phyloP scores from a whole-genome alignment of 2,329 filamentous ascomycete species.

The Plectosphaerella sp. region DNA sequence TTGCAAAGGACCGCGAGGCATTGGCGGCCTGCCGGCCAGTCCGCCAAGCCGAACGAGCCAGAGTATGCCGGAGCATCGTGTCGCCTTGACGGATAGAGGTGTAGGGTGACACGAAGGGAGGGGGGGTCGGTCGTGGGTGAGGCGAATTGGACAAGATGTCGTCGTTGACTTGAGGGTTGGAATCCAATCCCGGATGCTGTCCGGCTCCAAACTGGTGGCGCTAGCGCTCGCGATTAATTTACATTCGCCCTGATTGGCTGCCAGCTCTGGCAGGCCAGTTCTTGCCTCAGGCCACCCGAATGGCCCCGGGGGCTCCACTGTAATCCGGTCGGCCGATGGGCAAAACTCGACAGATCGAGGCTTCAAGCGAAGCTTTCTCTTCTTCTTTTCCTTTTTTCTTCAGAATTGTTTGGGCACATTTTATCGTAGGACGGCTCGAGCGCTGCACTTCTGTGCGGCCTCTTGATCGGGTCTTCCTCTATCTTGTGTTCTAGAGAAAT shows the following conservation, averaged over 20 bases:
- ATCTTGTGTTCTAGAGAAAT: slow-evolving; percentile 65
- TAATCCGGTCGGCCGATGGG: not conserved
- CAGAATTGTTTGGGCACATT: slow-evolving; percentile 64
- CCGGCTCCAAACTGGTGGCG: slow-evolving; percentile 32
- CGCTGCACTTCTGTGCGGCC: slow-evolving; percentile 31
- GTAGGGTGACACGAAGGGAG: slow-evolving; percentile 33
- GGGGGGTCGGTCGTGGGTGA: slow-evolving; percentile 16
- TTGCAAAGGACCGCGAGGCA: slow-evolving; percentile 76
- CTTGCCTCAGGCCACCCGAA: slow-evolving; percentile 30
- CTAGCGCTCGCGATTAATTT: slow-evolving; percentile 40
- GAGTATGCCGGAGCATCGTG: slow-evolving; percentile 65
- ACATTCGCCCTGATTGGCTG: slow-evolving; percentile 36
- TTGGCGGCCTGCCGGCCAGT: slow-evolving; percentile 52
- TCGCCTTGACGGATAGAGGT: slow-evolving; percentile 46
- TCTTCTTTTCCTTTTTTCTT: slow-evolving; percentile 32
- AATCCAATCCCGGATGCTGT: slow-evolving; percentile 26
- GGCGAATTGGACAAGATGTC: slow-evolving; percentile 28
- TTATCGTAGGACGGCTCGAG: slow-evolving; percentile 70
- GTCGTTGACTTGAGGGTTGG: slow-evolving; percentile 30
- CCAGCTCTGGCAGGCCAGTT: slow-evolving; percentile 3
- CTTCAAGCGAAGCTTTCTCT: slow-evolving; percentile 19
- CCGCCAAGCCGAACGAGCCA: slow-evolving; percentile 66
- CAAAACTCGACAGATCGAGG: slow-evolving; percentile 4
- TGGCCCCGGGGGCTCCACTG: not conserved
- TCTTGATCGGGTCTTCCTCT: slow-evolving; percentile 64